These are phyloP conservation scores for Boletus speciosus DNA, from an alignment of 768 basidiomycete genomes.

Conservation along the genomic window DNA sequence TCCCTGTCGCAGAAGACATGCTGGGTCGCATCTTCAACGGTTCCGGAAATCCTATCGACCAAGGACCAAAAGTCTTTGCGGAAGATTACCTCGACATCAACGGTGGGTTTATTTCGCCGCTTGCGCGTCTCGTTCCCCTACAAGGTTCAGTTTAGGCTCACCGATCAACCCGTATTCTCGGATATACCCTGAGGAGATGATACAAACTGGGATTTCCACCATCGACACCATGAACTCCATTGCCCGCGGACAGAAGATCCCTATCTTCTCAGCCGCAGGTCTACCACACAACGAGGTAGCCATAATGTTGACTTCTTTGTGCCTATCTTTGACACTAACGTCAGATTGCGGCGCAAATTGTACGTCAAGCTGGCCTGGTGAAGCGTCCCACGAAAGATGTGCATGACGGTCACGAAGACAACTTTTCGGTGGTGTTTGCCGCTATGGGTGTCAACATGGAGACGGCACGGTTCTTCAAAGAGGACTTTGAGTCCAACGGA, in stretches of 20 bases:
- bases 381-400: conserved; percentile 96
- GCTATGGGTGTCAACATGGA: conserved; percentile 99
- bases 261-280: conserved; percentile 98
- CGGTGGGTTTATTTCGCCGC: conserved; percentile 50
- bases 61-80: conserved; percentile 98
- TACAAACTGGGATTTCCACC: conserved; percentile 99
- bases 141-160: conserved; percentile 57
- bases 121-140: conserved; percentile 3
- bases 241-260: conserved; percentile 99
- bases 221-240: conserved; percentile 99
- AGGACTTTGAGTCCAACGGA: conserved; percentile 99
- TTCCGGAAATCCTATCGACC: conserved; percentile 95
- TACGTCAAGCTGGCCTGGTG: conserved; percentile 97
- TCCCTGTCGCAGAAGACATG: conserved; percentile 99
- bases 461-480: conserved; percentile 98
- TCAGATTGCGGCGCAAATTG: conserved; percentile 99
- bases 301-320: conserved; percentile 20
- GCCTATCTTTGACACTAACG: conserved; percentile 22
- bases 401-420: conserved; percentile 98
- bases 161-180: conserved; percentile 98
- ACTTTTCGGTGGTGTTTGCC: conserved; percentile 99
- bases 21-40: conserved; percentile 99
- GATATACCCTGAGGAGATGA: conserved; percentile 99
- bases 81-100: conserved; percentile 99
- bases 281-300: conserved; percentile 94